Percentiles rank a stretch among this genome's conserved stretches.
phyloP scores from a whole-genome alignment of 371 early-diverging fungal species.

The Mucor ambiguus region DNA sequence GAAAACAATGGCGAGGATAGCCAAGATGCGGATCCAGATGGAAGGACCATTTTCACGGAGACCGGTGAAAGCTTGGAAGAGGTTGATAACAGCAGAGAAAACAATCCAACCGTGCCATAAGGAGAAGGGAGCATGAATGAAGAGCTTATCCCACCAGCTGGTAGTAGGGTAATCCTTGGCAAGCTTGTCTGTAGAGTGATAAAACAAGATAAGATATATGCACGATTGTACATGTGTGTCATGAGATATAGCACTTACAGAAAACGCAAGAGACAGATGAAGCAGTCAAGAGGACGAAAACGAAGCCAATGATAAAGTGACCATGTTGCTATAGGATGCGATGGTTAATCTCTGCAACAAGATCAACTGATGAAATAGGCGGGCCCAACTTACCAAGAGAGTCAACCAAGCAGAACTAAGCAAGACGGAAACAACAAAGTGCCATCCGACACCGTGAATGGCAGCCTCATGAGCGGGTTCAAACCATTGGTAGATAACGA shows the following conservation, averaged over 20 bases:
- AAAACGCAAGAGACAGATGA: conserved; percentile 54
- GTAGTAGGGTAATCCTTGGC: conserved; percentile 47
- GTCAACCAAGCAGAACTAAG: conserved; percentile 62
- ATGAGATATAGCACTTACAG: conserved; percentile 34
- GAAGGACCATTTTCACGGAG: conserved; percentile 48
- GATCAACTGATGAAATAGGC: neutral
- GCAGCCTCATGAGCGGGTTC: conserved; percentile 62
- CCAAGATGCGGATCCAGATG: conserved; percentile 51
- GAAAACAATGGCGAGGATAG: conserved; percentile 56
- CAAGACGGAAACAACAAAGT: conserved; percentile 65
- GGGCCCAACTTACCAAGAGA: conserved; percentile 57
- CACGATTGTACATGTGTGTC: too few relatives aligned
- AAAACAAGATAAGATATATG: conserved; percentile 9
- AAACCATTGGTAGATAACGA: conserved; percentile 68
- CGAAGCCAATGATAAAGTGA: conserved; percentile 48
- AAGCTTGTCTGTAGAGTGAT: conserved; percentile 44
- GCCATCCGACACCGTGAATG: conserved; percentile 65
- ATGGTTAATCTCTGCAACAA: conserved; percentile 4
- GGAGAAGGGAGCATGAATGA: conserved; percentile 76
- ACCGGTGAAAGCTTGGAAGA: conserved; percentile 61
- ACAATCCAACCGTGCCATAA: conserved; percentile 76
- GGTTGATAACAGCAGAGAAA: conserved; percentile 60
- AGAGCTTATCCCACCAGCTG: conserved; percentile 53
- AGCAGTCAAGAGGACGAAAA: conserved; percentile 49
- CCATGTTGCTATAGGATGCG: conserved; percentile 34